These are phyloP conservation scores for Ramalina intermedia DNA, from an alignment of 495 filamentous ascomycete species.

Conservation along the genomic window DNA sequence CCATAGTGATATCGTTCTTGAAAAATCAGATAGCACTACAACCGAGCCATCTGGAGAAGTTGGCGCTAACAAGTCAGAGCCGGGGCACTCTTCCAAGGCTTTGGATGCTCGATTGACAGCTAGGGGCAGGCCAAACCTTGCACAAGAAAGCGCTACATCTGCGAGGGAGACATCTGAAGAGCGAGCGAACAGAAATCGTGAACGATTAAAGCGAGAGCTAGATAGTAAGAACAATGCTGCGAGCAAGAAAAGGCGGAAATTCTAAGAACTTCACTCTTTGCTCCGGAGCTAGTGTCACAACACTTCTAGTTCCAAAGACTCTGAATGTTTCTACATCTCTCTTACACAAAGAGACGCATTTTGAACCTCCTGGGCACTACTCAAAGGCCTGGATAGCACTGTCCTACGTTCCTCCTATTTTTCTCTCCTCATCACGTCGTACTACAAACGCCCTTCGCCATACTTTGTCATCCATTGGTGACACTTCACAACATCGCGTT, in stretches of 20 bases:
- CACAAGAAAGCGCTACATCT: not conserved
- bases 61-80: no score
- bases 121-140: no score
- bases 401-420: no score
- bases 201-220: conserved; percentile 49
- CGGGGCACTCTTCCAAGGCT: no score
- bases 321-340: not conserved
- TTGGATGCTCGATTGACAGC: no score
- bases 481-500: no score
- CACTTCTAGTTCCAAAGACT: not conserved
- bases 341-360: not conserved
- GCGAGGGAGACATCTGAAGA: conserved; percentile 25
- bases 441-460: no score
- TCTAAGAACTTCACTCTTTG: conserved; percentile 19
- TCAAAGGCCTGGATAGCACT: no score
- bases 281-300: not conserved
- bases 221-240: conserved; percentile 48
- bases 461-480: no score
- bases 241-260: conserved; percentile 55
- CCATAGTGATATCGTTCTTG: not conserved
- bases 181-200: conserved; percentile 46
- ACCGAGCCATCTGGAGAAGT: no score
- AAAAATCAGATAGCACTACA: no score
- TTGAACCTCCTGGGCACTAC: not conserved
- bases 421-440: no score